Conservation (phyloP, 2,329 filamentous ascomycete species). For the Alternaria angustiovoidea region DNA sequence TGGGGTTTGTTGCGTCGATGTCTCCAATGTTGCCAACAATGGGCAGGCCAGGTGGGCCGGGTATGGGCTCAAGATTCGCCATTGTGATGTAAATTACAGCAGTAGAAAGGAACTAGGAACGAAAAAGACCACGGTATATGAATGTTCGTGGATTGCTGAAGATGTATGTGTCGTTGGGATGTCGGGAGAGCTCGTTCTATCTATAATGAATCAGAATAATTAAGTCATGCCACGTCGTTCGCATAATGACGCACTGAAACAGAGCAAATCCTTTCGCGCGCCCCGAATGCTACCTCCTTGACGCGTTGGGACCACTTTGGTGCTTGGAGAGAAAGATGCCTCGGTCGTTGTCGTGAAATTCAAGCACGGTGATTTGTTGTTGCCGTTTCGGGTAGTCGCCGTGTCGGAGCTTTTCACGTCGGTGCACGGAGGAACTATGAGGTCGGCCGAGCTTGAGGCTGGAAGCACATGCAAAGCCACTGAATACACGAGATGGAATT, state of each 20-base stretch:
- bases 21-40: constrained; percentile 72
- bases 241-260: constrained; percentile 22
- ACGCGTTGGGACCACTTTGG: constrained; percentile 14
- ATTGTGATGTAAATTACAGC: background rate
- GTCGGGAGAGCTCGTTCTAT: constrained; percentile 6
- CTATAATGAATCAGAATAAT: constrained; percentile 7
- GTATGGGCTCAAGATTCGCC: constrained; percentile 59
- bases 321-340: constrained; percentile 25
- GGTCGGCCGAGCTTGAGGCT: constrained; percentile 12
- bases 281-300: constrained; percentile 14
- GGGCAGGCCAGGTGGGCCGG: constrained; percentile 69
- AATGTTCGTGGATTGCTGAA: background rate
- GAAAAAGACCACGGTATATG: background rate
- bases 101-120: background rate
- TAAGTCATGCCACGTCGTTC: constrained; percentile 14
- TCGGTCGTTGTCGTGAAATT: constrained; percentile 24
- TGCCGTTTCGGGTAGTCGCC: constrained; percentile 1
- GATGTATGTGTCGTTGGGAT: background rate
- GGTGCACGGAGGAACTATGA: background rate
- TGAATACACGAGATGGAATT: background rate
- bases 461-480: constrained; percentile 5
- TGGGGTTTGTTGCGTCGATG: constrained; percentile 66
- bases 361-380: constrained; percentile 24
- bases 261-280: constrained; percentile 13
- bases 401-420: constrained; percentile 12